Conservation (phyloP, 768 basidiomycete genomes). For the Boletus rubropictus region DNA sequence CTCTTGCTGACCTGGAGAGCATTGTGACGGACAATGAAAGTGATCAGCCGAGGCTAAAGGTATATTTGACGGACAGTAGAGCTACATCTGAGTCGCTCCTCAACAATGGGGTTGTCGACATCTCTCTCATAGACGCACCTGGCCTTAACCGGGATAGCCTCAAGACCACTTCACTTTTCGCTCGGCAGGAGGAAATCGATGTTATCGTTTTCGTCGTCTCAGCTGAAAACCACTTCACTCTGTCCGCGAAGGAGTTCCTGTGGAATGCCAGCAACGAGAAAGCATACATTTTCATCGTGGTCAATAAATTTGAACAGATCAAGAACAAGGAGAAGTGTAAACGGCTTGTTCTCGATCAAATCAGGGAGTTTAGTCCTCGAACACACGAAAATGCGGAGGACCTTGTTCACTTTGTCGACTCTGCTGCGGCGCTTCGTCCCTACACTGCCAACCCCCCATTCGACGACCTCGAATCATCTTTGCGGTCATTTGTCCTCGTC, state of each 20-base stretch:
- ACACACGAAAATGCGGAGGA: slow-evolving; percentile 89
- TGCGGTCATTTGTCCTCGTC: slow-evolving; percentile 91
- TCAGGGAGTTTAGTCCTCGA: slow-evolving; percentile 85
- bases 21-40: slow-evolving; percentile 58
- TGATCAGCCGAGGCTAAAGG: slow-evolving; percentile 68
- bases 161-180: slow-evolving; percentile 92
- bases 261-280: slow-evolving; percentile 92
- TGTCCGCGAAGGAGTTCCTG: slow-evolving; percentile 92
- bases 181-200: slow-evolving; percentile 96
- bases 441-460: slow-evolving; percentile 66
- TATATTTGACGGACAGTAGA: slow-evolving; percentile 82
- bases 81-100: slow-evolving; percentile 77
- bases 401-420: slow-evolving; percentile 98
- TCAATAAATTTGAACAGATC: slow-evolving; percentile 96
- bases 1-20: slow-evolving; percentile 67
- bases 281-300: slow-evolving; percentile 96
- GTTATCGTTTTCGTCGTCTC: slow-evolving; percentile 98
- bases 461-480: slow-evolving; percentile 79
- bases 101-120: slow-evolving; percentile 93
- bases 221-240: slow-evolving; percentile 97
- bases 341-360: slow-evolving; percentile 85
- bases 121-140: slow-evolving; percentile 96
- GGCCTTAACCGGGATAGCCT: slow-evolving; percentile 93
- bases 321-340: slow-evolving; percentile 92
- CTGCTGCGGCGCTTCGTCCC: slow-evolving; percentile 65